Percentiles rank a stretch among this genome's conserved stretches.
phyloP scores from a whole-genome alignment of 2,329 filamentous ascomycete species.

The Whalleya microplaca region DNA sequence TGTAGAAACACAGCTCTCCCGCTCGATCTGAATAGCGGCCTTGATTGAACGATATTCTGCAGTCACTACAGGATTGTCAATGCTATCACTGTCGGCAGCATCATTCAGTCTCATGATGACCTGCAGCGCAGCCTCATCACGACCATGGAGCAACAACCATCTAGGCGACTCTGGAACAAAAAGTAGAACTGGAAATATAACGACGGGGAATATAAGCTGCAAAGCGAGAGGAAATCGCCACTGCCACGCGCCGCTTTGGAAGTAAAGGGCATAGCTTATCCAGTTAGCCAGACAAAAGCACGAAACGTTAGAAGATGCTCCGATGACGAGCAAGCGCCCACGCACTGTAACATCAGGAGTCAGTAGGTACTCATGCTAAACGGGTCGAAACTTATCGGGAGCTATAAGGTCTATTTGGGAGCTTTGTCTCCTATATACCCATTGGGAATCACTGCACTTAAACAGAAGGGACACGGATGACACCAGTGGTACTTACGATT shows the following conservation, averaged over 20 bases:
- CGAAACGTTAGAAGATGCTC: slow-evolving; percentile 39
- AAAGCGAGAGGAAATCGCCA: slow-evolving; percentile 43
- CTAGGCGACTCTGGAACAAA: slow-evolving; percentile 40
- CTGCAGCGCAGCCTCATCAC: slow-evolving; percentile 45
- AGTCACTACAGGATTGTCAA: slow-evolving; percentile 33
- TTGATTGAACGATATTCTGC: slow-evolving; percentile 43
- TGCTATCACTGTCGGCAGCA: slow-evolving; percentile 2
- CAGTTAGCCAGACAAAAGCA: slow-evolving; percentile 52
- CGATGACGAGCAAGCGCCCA: slow-evolving; percentile 32
- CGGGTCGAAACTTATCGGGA: too few relatives aligned
- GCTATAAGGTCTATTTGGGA: too few relatives aligned
- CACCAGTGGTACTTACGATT: too few relatives aligned
- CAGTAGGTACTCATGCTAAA: too few relatives aligned
- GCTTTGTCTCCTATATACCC: too few relatives aligned
- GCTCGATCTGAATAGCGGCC: slow-evolving; percentile 40
- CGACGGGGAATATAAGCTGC: slow-evolving; percentile 44
- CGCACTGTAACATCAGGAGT: too few relatives aligned
- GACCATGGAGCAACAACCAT: slow-evolving; percentile 56
- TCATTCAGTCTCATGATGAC: slow-evolving; percentile 61
- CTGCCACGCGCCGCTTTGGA: slow-evolving; percentile 37
- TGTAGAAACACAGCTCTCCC: slow-evolving; percentile 37
- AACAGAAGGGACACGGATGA: too few relatives aligned
- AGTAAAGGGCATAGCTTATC: slow-evolving; percentile 48
- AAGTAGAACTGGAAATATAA: slow-evolving; percentile 36
- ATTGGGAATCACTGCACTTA: too few relatives aligned